Evolutionary conservation across 2,329 filamentous ascomycete species (phyloP).

Genomic region (Diaporthe vaccinii): DNA sequence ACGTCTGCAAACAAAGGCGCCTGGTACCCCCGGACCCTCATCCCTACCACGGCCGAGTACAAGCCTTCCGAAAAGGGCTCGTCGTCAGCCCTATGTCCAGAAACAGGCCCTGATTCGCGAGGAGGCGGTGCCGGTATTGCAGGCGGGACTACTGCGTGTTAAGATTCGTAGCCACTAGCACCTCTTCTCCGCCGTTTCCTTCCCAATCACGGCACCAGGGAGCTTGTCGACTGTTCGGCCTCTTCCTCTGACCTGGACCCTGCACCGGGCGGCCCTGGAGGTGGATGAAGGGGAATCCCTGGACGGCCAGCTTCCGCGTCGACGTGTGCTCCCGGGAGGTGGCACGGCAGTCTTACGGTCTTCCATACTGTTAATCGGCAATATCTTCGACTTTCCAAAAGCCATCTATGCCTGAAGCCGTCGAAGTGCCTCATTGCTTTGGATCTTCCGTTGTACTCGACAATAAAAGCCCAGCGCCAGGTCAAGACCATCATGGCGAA

Average conservation of each 20-base stretch:
- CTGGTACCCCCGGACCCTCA: conserved; percentile 2
- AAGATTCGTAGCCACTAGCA: background rate
- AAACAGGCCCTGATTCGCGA: conserved; percentile 27
- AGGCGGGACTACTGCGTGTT: conserved; percentile 1
- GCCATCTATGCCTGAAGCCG: background rate
- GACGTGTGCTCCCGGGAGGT: background rate
- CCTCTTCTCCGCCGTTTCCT: conserved; percentile 16
- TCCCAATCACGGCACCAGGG: conserved; percentile 25
- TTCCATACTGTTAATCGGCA: background rate
- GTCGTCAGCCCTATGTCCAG: conserved; percentile 31
- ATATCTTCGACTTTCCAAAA: background rate
- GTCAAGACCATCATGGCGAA: background rate
- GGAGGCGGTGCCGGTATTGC: conserved; percentile 28
- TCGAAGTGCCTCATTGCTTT: background rate
- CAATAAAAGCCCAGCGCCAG: background rate
- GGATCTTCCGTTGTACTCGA: too few relatives aligned
- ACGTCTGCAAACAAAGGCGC: conserved; percentile 1
- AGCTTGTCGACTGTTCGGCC: background rate
- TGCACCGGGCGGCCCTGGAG: conserved; percentile 1
- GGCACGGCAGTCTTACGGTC: background rate
- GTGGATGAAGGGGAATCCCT: background rate
- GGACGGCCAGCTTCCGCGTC: conserved; percentile 1
- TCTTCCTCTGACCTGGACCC: conserved; percentile 18
- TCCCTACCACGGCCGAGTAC: conserved; percentile 5
- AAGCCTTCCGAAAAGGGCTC: conserved; percentile 8